These are phyloP conservation scores for Biscutella laevigata DNA, from an alignment of 441 rosid genomes.

Conservation along the genomic window DNA sequence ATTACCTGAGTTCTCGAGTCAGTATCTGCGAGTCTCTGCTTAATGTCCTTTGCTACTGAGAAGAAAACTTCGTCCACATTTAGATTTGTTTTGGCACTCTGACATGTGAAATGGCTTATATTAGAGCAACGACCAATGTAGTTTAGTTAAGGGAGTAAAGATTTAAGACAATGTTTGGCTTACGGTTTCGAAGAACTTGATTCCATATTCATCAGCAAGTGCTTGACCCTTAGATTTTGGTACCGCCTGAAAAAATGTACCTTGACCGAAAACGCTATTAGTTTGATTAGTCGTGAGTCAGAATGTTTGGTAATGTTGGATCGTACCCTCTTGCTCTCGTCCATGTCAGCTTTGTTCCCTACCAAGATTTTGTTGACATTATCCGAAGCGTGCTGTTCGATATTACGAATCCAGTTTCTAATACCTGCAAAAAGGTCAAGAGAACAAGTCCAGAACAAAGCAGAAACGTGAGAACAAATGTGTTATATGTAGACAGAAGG, in stretches of 20 bases:
- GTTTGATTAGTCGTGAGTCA: neutral
- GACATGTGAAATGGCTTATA: constrained; percentile 19
- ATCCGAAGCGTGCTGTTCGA: constrained; percentile 71
- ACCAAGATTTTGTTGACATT: constrained; percentile 67
- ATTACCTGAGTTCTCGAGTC: constrained; percentile 58
- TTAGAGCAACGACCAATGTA: neutral
- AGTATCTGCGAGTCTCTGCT: constrained; percentile 62
- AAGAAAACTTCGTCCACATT: constrained; percentile 78
- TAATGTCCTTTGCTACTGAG: constrained; percentile 69
- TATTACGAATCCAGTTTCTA: constrained; percentile 72
- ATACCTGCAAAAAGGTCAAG: constrained; percentile 36
- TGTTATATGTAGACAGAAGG: constrained; percentile 11
- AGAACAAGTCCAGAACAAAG: neutral
- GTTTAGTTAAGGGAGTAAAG: neutral
- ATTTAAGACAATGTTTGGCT: constrained; percentile 19
- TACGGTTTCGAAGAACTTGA: constrained; percentile 77
- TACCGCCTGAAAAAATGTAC: constrained; percentile 36
- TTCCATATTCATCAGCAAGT: constrained; percentile 75
- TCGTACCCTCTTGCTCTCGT: constrained; percentile 64
- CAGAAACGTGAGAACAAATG: neutral
- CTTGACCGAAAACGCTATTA: neutral
- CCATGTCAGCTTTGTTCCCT: constrained; percentile 81
- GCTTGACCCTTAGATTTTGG: constrained; percentile 76
- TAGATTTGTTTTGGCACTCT: constrained; percentile 75
- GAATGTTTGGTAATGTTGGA: neutral